Conservation (phyloP, 2,329 filamentous ascomycete species). For the Botrytis paeoniae region DNA sequence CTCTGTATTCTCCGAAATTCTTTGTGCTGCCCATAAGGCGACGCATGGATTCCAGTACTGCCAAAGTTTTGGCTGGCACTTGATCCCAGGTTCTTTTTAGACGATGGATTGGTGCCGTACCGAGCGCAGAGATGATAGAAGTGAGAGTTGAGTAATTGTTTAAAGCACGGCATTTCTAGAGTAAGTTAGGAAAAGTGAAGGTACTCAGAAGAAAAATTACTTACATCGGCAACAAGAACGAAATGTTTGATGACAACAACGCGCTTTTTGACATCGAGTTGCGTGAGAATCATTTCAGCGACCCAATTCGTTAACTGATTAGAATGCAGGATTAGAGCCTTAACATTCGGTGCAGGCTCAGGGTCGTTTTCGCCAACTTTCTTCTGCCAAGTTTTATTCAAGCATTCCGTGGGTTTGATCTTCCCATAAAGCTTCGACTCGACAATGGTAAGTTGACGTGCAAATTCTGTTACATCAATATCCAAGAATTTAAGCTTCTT, state of each 20-base stretch:
- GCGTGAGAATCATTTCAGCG: conserved; percentile 95
- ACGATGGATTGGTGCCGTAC: conserved; percentile 91
- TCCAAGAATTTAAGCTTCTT: conserved; percentile 98
- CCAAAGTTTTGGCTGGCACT: conserved; percentile 79
- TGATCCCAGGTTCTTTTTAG: conserved; percentile 92
- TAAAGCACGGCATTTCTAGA: conserved; percentile 82
- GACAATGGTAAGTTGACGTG: conserved; percentile 95
- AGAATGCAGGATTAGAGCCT: conserved; percentile 92
- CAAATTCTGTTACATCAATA: conserved; percentile 93
- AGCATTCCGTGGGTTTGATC: conserved; percentile 91
- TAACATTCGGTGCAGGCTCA: conserved; percentile 89
- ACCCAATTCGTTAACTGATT: conserved; percentile 99
- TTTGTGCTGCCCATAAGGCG: conserved; percentile 95
- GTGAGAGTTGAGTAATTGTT: conserved; percentile 98
- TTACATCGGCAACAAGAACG: conserved; percentile 89
- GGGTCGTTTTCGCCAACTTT: conserved; percentile 78
- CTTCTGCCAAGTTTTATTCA: conserved; percentile 99
- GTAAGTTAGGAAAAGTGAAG: conserved; percentile 30
- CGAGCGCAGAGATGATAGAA: conserved; percentile 93
- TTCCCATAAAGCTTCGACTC: conserved; percentile 93
- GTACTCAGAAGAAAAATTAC: conserved; percentile 39
- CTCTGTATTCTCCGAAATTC: conserved; percentile 96
- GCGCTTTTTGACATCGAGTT: conserved; percentile 90
- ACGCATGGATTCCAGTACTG: conserved; percentile 84
- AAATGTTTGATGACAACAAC: conserved; percentile 99